Conservation (phyloP, 1,139 yeast species). For the Chernovozyma aurita region DNA sequence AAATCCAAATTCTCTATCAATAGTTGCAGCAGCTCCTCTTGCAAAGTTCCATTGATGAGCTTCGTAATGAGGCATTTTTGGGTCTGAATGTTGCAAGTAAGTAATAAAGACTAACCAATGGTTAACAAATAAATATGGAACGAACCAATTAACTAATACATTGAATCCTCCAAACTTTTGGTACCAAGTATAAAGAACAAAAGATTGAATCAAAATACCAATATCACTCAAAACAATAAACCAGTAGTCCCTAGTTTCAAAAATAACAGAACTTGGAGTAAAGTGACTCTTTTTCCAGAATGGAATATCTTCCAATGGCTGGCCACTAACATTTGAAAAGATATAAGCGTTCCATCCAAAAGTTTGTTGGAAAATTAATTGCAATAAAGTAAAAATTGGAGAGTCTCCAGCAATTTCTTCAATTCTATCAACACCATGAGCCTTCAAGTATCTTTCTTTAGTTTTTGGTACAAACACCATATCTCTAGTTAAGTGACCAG, state of each 20-base stretch:
- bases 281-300: slow-evolving; percentile 39
- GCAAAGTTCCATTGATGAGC: slow-evolving; percentile 59
- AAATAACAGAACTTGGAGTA: slow-evolving; percentile 50
- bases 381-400: slow-evolving; percentile 44
- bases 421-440: slow-evolving; percentile 23
- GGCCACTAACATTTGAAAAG: slow-evolving; percentile 52
- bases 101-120: slow-evolving; percentile 65
- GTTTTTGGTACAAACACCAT: slow-evolving; percentile 59
- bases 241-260: slow-evolving; percentile 55
- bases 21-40: slow-evolving; percentile 64
- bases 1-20: slow-evolving; percentile 60
- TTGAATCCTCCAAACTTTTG: slow-evolving; percentile 44
- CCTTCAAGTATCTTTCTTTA: slow-evolving; percentile 38
- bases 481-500: slow-evolving; percentile 57
- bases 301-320: slow-evolving; percentile 34
- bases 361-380: slow-evolving; percentile 47
- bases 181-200: slow-evolving; percentile 46
- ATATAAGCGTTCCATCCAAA: slow-evolving; percentile 52
- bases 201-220: slow-evolving; percentile 41
- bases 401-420: slow-evolving; percentile 52
- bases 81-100: slow-evolving; percentile 57
- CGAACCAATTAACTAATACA: slow-evolving; percentile 46
- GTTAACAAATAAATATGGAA: slow-evolving; percentile 56
- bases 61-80: slow-evolving; percentile 55
- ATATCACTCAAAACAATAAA: slow-evolving; percentile 49